Evolutionary conservation across 2,329 filamentous ascomycete species (phyloP).

Genomic region (Fusarium falciforme): DNA sequence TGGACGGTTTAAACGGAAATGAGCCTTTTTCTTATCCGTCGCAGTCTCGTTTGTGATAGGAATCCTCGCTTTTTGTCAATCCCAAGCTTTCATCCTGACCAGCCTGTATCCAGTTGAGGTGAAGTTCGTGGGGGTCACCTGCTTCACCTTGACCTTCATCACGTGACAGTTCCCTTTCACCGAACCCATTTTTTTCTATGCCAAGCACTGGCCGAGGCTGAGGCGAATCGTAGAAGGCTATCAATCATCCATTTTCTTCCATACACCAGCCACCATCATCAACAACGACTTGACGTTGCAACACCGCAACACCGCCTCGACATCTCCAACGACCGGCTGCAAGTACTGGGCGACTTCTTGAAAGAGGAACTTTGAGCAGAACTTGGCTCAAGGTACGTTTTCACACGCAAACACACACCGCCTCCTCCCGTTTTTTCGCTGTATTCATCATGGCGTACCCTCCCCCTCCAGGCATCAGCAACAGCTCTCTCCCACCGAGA

Average conservation of each 20-base stretch:
- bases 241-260: slow-evolving; percentile 29
- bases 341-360: slow-evolving; percentile 15
- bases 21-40: not conserved
- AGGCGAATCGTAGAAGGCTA: slow-evolving; percentile 20
- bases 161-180: slow-evolving; percentile 19
- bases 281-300: slow-evolving; percentile 11
- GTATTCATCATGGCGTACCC: slow-evolving; percentile 87
- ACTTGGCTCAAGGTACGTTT: slow-evolving; percentile 65
- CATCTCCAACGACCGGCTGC: not conserved
- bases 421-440: slow-evolving; percentile 40
- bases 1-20: not conserved
- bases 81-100: not conserved
- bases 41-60: not conserved
- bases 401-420: slow-evolving; percentile 41
- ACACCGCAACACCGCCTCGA: slow-evolving; percentile 3
- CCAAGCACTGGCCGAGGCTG: slow-evolving; percentile 30
- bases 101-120: not conserved
- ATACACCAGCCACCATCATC: slow-evolving; percentile 16
- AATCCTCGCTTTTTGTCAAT: not conserved
- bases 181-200: slow-evolving; percentile 8
- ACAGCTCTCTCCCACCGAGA: slow-evolving; percentile 74
- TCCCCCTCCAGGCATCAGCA: slow-evolving; percentile 78
- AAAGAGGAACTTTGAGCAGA: slow-evolving; percentile 50
- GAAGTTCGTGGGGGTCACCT: slow-evolving; percentile 11
- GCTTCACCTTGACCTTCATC: not conserved